Evolutionary conservation across 2,329 filamentous ascomycete species (phyloP), one percentile per base, ranked within the genome.

Genomic region (Bipolaris cookei): DNA sequence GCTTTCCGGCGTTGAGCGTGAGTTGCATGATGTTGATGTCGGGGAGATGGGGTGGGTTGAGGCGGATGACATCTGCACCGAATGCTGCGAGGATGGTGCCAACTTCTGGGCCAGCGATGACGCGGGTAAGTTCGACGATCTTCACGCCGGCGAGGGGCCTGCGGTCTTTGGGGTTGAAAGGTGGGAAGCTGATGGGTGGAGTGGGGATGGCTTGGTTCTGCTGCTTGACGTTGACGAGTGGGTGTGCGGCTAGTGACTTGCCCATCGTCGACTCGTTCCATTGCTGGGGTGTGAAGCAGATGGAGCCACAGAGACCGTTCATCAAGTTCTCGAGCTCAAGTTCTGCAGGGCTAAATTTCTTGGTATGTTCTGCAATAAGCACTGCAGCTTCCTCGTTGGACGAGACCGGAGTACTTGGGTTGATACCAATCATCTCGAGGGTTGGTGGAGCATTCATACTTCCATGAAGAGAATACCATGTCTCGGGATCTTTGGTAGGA

Each of bases 401-500:
- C 2, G 45, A 54, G 7, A 56, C 52, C 1, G 50, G 52, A 3
- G 52, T 46, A 4, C 48, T 63, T 0, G 75, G 70, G 49, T 81
- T 70, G 47, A 84, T 75, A 4, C 80, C 81, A 41, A 84, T 78
- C n/a, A 79, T 77, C 23, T 72, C 63, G 1, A 84, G 74, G 0
- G 80, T 79, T 1, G 77, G 74, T 2, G 68, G 65, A 0, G 81
- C 78, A 34, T 82, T 67, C 42, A 84, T 72, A 0, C 79, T 83
- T 4, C 82, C 82, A 51, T 84, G 81, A 0, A 85, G 72, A 10
- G 80, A 81, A 64, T 82, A 85, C 79, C 80, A 83, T 0, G 78
- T 76, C 0, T 75, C 72, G 0, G 58, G 54, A 32, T 80, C 70
- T n/a, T 74, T 78, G 0, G 82, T 84, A 6, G 78, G 79, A 59